Evolutionary conservation across 352 stramenopile species (phyloP), one percentile per base, ranked within the genome.

Genomic region (Globisporangium takayamanum): DNA sequence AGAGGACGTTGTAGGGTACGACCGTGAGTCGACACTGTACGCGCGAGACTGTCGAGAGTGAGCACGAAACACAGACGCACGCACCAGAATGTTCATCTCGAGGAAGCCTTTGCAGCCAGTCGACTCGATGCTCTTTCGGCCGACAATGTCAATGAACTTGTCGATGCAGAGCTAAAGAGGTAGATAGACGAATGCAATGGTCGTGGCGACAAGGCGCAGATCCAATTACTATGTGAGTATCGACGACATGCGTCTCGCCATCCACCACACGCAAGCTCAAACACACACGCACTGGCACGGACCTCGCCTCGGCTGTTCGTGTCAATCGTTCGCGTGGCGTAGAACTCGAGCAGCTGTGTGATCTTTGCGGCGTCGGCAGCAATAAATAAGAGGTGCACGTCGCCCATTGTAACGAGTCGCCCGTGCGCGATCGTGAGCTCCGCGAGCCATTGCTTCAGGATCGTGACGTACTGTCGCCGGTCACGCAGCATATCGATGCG

Each of bases 41-140:
- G 22, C 15, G 53, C n/a, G 3, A 22, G 25, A 3, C 47, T n/a
- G 25, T 12, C 20, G 63, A 36, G 12, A 30, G 44, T 1, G 33
- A 22, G 22, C 22, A 22, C 7, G 33, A 39, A 7, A 10, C 33
- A 39, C 18, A 49, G 44, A 5, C 3, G 44, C 18, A 49, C 74
- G 39, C 64, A 90, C 82, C 72, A 93, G 60, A 28, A 92, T 69
- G 55, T 90, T 84, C 78, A 93, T 90, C 60, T 93, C 84, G 33
- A 86, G 58, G 47, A 93, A 90, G 0, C 79, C 80, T 46, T 83
- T 89, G 70, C 77, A 87, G 3, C 62, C 52, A 2, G 59, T 62
- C 6, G 18, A 57, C 1, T 69, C 45, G 51, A 89, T 73, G 4
- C 53, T 50, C 54, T 89, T 85, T 2, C 73, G 62, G 0, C 79